Percentiles rank a stretch among this genome's conserved stretches.
phyloP scores from a whole-genome alignment of 1,284 basidiomycete species.

The Boletus sp. region DNA sequence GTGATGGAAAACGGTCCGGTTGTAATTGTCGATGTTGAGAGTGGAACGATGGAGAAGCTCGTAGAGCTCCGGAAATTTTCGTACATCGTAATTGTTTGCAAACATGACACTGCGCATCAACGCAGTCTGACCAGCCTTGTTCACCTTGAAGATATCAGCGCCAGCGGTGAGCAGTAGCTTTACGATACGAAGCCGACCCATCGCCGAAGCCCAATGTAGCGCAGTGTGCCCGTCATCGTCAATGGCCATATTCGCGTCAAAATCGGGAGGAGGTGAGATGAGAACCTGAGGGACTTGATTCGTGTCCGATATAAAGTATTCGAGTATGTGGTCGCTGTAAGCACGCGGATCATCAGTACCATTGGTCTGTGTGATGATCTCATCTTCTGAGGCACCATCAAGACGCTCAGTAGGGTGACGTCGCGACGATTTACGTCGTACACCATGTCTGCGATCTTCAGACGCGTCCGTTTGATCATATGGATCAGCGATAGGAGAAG shows the following conservation, averaged over 20 bases:
- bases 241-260: slow-evolving; percentile 95
- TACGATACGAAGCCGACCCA: slow-evolving; percentile 96
- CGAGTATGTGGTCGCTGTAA: slow-evolving; percentile 95
- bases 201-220: slow-evolving; percentile 98
- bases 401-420: slow-evolving; percentile 37
- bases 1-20: slow-evolving; percentile 98
- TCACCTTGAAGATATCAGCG: slow-evolving; percentile 96
- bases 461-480: slow-evolving; percentile 41
- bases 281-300: slow-evolving; percentile 89
- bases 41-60: slow-evolving; percentile 96
- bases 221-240: slow-evolving; percentile 99
- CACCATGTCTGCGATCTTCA: slow-evolving; percentile 38
- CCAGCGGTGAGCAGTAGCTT: slow-evolving; percentile 93
- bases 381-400: slow-evolving; percentile 43
- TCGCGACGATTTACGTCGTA: slow-evolving; percentile 39
- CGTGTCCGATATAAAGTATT: slow-evolving; percentile 99
- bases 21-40: slow-evolving; percentile 97
- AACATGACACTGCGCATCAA: slow-evolving; percentile 99
- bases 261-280: slow-evolving; percentile 85
- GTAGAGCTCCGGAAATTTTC: slow-evolving; percentile 98
- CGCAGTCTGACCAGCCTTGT: slow-evolving; percentile 94
- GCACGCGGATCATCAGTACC: slow-evolving; percentile 46
- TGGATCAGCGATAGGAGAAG: slow-evolving; percentile 72
- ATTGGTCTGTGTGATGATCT: slow-evolving; percentile 36
- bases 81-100: slow-evolving; percentile 98